These are phyloP conservation scores for Lycium barbarum DNA, from an alignment of 257 asterid genomes.

Conservation along the genomic window DNA sequence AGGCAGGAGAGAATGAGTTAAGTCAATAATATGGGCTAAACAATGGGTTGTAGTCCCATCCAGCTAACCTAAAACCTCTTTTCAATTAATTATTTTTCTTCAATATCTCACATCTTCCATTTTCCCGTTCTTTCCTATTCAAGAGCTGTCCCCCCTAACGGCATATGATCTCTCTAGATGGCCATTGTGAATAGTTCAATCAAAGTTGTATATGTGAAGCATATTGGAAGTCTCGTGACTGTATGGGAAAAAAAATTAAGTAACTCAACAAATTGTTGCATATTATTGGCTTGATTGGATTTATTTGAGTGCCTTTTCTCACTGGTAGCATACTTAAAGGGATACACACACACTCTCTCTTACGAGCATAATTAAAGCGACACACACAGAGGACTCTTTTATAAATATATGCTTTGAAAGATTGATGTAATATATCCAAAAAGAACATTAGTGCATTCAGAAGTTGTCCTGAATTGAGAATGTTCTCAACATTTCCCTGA, in stretches of 20 bases:
- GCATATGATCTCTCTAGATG: background rate
- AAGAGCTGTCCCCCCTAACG: background rate
- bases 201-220: background rate
- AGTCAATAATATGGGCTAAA: background rate
- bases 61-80: background rate
- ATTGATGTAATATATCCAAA: background rate
- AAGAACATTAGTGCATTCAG: background rate
- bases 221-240: background rate
- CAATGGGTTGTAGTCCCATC: background rate
- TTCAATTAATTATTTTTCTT: background rate
- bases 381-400: too few species aligned
- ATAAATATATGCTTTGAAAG: background rate
- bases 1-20: background rate
- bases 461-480: constrained; percentile 8
- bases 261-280: background rate
- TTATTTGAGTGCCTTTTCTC: background rate
- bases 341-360: too few species aligned
- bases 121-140: background rate
- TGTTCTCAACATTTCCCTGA: background rate
- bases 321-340: too few species aligned
- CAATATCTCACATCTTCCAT: background rate
- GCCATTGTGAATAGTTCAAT: constrained; percentile 11
- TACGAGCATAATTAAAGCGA: too few species aligned
- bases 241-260: background rate
- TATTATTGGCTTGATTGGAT: background rate